These are phyloP conservation scores for Porogramme epimiltina DNA, from an alignment of 1,284 basidiomycete genomes.

Conservation along the genomic window DNA sequence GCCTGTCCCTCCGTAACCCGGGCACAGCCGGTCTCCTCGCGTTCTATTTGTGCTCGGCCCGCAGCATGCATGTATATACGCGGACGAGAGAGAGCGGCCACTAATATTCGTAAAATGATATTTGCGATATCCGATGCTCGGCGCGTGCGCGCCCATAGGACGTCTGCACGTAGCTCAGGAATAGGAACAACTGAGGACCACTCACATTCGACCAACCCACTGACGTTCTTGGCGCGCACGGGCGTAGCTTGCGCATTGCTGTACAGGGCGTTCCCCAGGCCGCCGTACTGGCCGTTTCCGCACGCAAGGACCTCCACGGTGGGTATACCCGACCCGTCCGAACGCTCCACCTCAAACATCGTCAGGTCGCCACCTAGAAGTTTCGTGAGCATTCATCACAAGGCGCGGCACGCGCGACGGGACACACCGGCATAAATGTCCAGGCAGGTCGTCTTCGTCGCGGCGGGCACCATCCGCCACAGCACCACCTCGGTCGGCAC, in stretches of 20 bases:
- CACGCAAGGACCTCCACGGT: conserved; percentile 78
- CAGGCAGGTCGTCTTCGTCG: conserved; percentile 62
- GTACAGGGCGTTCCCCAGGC: conserved; percentile 83
- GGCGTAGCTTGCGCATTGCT: conserved; percentile 77
- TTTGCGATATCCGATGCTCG: too few relatives aligned
- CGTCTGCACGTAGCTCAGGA: too few relatives aligned
- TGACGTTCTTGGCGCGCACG: conserved; percentile 78
- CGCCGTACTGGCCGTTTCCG: conserved; percentile 86
- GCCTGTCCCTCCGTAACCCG: too few relatives aligned
- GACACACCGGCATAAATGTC: conserved; percentile 65
- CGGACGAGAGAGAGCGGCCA: too few relatives aligned
- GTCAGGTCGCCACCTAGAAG: conserved; percentile 75
- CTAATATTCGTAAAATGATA: too few relatives aligned
- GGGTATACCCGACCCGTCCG: conserved; percentile 38
- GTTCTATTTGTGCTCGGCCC: too few relatives aligned
- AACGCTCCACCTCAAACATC: conserved; percentile 76
- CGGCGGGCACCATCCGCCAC: conserved; percentile 55
- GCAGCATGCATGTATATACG: too few relatives aligned
- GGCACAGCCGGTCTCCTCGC: too few relatives aligned
- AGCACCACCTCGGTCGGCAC: conserved; percentile 88
- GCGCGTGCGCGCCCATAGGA: too few relatives aligned
- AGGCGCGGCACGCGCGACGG: neutral
- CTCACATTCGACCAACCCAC: conserved; percentile 84
- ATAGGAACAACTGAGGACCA: conserved; percentile 5
- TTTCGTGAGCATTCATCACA: conserved; percentile 2